Evolutionary conservation across 108 stramenopile species (phyloP), one percentile per base, ranked within the genome.

Genomic region (Nitzschia sp.): DNA sequence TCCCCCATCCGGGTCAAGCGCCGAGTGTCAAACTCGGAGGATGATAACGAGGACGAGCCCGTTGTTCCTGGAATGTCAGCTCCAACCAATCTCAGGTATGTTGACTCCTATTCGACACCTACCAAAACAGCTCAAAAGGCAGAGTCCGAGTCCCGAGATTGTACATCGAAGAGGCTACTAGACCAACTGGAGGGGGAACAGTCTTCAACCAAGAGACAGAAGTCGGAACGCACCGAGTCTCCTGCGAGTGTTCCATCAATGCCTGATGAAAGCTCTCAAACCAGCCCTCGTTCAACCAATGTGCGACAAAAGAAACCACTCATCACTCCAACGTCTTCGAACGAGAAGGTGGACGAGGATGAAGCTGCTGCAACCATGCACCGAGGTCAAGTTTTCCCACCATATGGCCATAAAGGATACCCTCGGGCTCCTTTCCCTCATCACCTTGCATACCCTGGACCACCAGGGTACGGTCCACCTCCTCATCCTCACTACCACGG

Each of bases 1-100:
- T 67, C 73, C 11, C 73, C 65, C 14, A 61, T 67, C 41, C 46
- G 55, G 11, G 73, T 61, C 19, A 72, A 72, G 41, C 44, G 70
- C 51, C 65, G 58, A 26, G 58, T 66, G 14, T 66, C 65, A 7
- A 44, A 59, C 11, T 42, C 46, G 8, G 72, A 72, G 65, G 56
- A 57, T 53, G 72, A 72, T 25, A 62, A 55, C 10, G 44, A 41
- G 29, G 42, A 34, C 9, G 53, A 29, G 17, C 41, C 43, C 8
- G 43, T 11, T 21, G 17, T 24, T 24, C 8, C 51, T 26, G 37
- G 26, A 12, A 54, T 51, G 55, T 21, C 42, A 8, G 10, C 22
- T 8, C 58, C 53, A 63, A 42, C 48, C 38, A 54, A 60, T 42
- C 19, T 56, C 29, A 43, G 48, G 53, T 58, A 70, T 51, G 58